phyloP scores from a whole-genome alignment of 2,329 filamentous ascomycete genomes.

The Pseudogymnoascus sp. region DNA sequence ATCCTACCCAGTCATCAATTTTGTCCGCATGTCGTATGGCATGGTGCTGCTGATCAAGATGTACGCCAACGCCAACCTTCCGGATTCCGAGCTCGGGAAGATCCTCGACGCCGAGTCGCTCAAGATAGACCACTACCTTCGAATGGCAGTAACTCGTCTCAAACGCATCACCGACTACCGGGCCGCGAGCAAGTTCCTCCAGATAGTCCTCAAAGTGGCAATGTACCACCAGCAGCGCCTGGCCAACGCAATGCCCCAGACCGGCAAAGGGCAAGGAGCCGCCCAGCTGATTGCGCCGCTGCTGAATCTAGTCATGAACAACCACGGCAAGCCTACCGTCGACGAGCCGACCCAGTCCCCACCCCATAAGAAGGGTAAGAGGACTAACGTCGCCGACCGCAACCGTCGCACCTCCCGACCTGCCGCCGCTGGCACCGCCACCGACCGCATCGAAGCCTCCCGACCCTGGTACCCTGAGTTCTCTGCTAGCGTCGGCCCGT shows the following conservation, averaged over 20 bases:
- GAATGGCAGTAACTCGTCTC: conserved; percentile 47
- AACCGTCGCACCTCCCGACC: not conserved
- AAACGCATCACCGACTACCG: conserved; percentile 2
- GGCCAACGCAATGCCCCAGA: not conserved
- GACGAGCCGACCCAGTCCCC: not conserved
- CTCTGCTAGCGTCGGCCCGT: not conserved
- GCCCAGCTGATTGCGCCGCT: conserved; percentile 1
- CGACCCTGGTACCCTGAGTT: not conserved
- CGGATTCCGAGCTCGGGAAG: conserved; percentile 53
- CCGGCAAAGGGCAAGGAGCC: not conserved
- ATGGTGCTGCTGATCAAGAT: conserved; percentile 48
- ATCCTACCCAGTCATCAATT: conserved; percentile 38
- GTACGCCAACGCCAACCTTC: conserved; percentile 48
- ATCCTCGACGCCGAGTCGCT: conserved; percentile 58
- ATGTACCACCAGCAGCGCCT: conserved; percentile 5
- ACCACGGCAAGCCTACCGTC: not conserved
- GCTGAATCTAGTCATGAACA: conserved; percentile 2
- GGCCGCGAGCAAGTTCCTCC: conserved; percentile 5
- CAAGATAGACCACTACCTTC: conserved; percentile 54
- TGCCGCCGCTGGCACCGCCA: not conserved
- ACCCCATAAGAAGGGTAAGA: not conserved
- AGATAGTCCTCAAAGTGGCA: conserved; percentile 5
- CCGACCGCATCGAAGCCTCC: not conserved
- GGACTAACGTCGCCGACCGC: not conserved
- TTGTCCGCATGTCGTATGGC: conserved; percentile 43